Evolutionary conservation across 2,329 filamentous ascomycete species (phyloP).

Genomic region (Elsinoe australis): DNA sequence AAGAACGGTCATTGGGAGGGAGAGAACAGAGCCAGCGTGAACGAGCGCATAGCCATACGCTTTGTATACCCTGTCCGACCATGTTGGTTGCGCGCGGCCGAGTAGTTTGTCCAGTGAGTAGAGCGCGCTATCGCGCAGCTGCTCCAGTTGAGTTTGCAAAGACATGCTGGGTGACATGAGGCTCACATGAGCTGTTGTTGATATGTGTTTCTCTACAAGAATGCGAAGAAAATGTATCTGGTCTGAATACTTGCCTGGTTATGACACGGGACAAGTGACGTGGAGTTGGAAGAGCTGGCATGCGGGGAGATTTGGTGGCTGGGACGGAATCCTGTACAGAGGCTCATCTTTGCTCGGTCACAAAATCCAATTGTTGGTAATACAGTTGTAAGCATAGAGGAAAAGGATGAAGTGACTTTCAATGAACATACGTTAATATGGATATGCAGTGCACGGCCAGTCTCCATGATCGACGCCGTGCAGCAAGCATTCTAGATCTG

Average conservation of each 20-base stretch:
- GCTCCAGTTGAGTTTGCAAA: constrained; percentile 15
- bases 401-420: too few species aligned
- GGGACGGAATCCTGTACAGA: constrained; percentile 5
- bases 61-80: constrained; percentile 22
- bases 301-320: constrained; percentile 1
- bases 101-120: constrained; percentile 29
- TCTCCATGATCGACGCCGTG: constrained; percentile 6
- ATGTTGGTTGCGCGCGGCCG: constrained; percentile 23
- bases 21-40: constrained; percentile 26
- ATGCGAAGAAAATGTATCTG: too few species aligned
- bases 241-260: too few species aligned
- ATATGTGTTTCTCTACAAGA: too few species aligned
- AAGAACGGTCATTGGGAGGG: constrained; percentile 36
- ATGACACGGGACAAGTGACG: constrained; percentile 7
- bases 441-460: not conserved
- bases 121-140: constrained; percentile 24
- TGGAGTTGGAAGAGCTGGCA: not conserved
- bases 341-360: not conserved
- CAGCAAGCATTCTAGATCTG: too few species aligned
- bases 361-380: too few species aligned
- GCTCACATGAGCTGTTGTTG: not conserved
- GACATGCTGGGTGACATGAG: constrained; percentile 13
- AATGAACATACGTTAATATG: too few species aligned
- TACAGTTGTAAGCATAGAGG: too few species aligned
- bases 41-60: constrained; percentile 24